phyloP scores from a whole-genome alignment of 306 rosid species.

The Sophora flavescens region DNA sequence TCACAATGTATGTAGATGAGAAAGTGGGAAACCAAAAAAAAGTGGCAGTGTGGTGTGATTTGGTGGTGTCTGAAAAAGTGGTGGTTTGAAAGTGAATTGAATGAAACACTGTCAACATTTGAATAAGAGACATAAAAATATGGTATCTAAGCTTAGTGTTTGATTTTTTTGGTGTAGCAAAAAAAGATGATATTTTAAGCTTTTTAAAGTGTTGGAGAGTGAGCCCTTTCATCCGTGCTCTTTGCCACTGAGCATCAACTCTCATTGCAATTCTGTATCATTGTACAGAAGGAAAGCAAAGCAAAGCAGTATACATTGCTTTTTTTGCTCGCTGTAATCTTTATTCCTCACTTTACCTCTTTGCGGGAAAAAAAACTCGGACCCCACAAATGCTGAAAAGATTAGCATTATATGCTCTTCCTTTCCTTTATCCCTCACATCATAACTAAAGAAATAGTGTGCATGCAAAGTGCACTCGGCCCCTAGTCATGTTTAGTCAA shows the following conservation, averaged over 20 bases:
- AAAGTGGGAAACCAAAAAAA: no score
- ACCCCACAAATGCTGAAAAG: conserved; percentile 54
- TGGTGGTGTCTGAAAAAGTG: conserved; percentile 86
- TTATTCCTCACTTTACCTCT: conserved; percentile 59
- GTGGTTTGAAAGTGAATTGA: conserved; percentile 71
- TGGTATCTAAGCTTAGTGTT: conserved; percentile 56
- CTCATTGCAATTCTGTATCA: conserved; percentile 48
- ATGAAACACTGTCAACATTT: conserved; percentile 69
- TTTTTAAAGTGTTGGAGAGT: conserved; percentile 58
- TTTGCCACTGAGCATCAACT: conserved; percentile 51
- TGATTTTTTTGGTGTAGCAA: conserved; percentile 27
- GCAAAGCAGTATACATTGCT: conserved; percentile 39
- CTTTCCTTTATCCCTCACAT: conserved; percentile 35
- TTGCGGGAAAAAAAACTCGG: conserved; percentile 45
- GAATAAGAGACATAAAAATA: conserved; percentile 46
- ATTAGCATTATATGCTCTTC: conserved; percentile 46
- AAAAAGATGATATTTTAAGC: conserved; percentile 41
- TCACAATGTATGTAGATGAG: no score
- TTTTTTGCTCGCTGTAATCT: conserved; percentile 48
- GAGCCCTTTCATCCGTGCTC: conserved; percentile 61
- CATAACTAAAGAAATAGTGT: background rate
- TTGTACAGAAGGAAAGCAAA: conserved; percentile 27
- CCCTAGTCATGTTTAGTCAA: background rate
- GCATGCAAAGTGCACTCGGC: conserved; percentile 40
- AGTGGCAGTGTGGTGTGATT: conserved; percentile 67